Evolutionary conservation across 345 rosid genomes (phyloP), one percentile per base, ranked within the genome.

Genomic region (Erucastrum elatum): DNA sequence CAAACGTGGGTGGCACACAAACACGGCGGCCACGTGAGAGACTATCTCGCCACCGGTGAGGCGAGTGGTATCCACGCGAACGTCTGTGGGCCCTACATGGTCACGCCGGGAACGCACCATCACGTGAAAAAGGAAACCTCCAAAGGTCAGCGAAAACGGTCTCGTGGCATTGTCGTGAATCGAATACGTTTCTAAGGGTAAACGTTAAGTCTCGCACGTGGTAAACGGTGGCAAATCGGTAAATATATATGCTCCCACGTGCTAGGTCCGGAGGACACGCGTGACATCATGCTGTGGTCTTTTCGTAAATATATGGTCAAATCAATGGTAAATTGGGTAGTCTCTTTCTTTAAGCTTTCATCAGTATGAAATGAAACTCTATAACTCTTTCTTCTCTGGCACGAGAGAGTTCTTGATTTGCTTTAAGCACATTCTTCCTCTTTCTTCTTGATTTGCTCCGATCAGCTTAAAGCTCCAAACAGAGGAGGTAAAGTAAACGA

Each of bases 91-190:
- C 30, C 82, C 82, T 53, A 74, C 83, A 75, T 1, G 56, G 68
- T 80, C 83, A 80, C 80, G 80, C 83, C 68, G 51, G 69, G 74
- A 73, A 66, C 76, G 80, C 83, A 80, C 63, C 71, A 44, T 75
- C 80, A 80, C 80, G 83, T 75, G 80, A 69, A 75, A 49, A 70
- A 56, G 82, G 66, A 70, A 71, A 5, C 56, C 83, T 65, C 66
- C 76, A 63, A 75, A 46, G 17, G 76, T 75, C 76, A 64, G 69
- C 63, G 2, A 68, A 74, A 79, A 79, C 76, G 73, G 80, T 33
- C 4, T 35, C 46, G 59, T 80, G 77, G 73, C 49, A 59, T 10
- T 75, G 11, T 26, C 56, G 83, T 80, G 33, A 39, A 39, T 39
- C 11, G 11, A 39, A 39, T 39, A 10, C 11, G 12, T 10, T 39